These are phyloP conservation scores for Mortierella sp. DNA, from an alignment of 371 early-diverging fungal species.

Conservation along the genomic window DNA sequence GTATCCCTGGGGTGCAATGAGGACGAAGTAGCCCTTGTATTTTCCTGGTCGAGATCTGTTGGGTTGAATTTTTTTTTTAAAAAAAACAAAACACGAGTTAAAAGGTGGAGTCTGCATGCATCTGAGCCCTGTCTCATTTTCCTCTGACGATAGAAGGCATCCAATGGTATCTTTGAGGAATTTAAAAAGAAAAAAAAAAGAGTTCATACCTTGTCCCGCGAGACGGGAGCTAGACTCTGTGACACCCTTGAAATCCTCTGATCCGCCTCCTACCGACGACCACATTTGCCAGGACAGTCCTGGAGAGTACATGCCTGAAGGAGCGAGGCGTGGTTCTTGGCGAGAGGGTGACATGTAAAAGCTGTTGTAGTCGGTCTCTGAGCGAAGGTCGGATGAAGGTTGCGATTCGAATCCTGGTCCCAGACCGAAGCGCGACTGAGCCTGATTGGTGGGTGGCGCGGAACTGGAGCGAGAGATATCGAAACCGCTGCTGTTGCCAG, in stretches of 20 bases:
- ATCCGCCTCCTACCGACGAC: conserved; percentile 38
- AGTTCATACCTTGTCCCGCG: neutral
- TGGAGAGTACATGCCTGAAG: conserved; percentile 48
- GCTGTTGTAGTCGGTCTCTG: conserved; percentile 47
- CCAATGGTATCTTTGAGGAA: neutral
- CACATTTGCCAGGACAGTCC: conserved; percentile 57
- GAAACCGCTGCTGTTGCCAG: conserved; percentile 36
- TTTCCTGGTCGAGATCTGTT: conserved; percentile 28
- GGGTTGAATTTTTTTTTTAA: neutral
- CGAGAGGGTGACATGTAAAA: conserved; percentile 34
- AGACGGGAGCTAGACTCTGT: conserved; percentile 8
- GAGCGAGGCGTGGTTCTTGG: conserved; percentile 41
- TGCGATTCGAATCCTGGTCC: conserved; percentile 56
- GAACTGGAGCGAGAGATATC: conserved; percentile 58
- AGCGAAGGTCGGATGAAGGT: conserved; percentile 46
- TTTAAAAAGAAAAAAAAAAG: conserved; percentile 1
- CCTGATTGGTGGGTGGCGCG: conserved; percentile 52
- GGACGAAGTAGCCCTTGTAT: conserved; percentile 25
- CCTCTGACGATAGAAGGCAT: neutral
- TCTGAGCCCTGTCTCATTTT: conserved; percentile 14
- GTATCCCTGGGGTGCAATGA: conserved; percentile 34
- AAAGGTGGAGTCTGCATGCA: conserved; percentile 22
- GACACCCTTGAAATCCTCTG: conserved; percentile 37
- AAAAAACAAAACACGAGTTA: conserved; percentile 10
- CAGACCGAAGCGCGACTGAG: conserved; percentile 53